phyloP scores from a whole-genome alignment of 495 filamentous ascomycete species.

The Pyrenula aspistea region DNA sequence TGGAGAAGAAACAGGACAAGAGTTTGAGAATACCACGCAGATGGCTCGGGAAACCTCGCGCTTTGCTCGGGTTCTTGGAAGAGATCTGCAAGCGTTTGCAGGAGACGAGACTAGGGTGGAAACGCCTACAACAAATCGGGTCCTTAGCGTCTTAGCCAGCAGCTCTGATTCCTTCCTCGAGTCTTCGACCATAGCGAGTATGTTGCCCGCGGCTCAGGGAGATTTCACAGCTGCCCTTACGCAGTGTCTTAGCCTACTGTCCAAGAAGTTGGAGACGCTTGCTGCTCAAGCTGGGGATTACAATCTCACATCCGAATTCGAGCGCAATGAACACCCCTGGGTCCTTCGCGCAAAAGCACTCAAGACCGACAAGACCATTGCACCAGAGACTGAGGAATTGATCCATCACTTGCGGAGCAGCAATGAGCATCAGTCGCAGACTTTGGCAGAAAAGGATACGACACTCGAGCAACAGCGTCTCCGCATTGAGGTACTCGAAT shows the following conservation, averaged over 20 bases:
- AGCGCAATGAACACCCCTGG: conserved; percentile 68
- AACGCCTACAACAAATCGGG: conserved; percentile 34
- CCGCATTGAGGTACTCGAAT: conserved; percentile 45
- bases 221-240: conserved; percentile 38
- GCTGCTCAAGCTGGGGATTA: conserved; percentile 62
- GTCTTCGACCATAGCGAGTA: conserved; percentile 38
- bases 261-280: conserved; percentile 56
- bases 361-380: conserved; percentile 62
- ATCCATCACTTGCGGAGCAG: conserved; percentile 48
- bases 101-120: conserved; percentile 63
- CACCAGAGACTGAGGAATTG: conserved; percentile 69
- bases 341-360: conserved; percentile 67
- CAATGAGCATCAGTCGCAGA: conserved; percentile 56
- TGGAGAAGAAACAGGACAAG: conserved; percentile 34
- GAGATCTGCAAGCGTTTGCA: conserved; percentile 49
- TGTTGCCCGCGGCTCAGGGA: conserved; percentile 26
- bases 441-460: conserved; percentile 79
- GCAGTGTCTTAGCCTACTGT: conserved; percentile 53
- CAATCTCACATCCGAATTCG: conserved; percentile 73
- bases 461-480: conserved; percentile 78
- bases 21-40: conserved; percentile 49
- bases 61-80: conserved; percentile 54
- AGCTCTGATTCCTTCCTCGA: conserved; percentile 39
- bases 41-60: conserved; percentile 53
- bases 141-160: conserved; percentile 48